These are phyloP conservation scores for Pelargonium australe DNA, from an alignment of 441 rosid genomes.

Conservation along the genomic window DNA sequence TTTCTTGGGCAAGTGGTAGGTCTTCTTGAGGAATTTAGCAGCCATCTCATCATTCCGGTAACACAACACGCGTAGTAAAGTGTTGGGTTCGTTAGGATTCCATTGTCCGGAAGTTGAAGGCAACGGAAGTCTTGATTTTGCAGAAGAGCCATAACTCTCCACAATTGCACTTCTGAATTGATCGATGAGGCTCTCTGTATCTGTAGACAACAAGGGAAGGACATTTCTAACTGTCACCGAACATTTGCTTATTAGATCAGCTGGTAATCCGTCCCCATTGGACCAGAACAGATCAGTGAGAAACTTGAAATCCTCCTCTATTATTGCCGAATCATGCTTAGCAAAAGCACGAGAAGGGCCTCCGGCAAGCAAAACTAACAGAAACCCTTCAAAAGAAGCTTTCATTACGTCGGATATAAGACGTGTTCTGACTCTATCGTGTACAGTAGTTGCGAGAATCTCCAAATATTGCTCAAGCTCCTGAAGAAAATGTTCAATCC, in stretches of 20 bases:
- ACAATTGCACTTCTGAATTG: constrained; percentile 35
- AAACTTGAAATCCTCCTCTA: constrained; percentile 57
- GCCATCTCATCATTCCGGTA: constrained; percentile 51
- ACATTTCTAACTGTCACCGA: constrained; percentile 40
- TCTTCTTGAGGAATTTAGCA: constrained; percentile 59
- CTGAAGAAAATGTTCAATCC: constrained; percentile 70
- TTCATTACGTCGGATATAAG: constrained; percentile 60
- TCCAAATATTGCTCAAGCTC: constrained; percentile 57
- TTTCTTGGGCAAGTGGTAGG: constrained; percentile 72
- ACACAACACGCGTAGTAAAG: constrained; percentile 56
- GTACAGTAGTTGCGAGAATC: constrained; percentile 49
- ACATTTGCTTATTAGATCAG: constrained; percentile 53
- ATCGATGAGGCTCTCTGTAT: constrained; percentile 46
- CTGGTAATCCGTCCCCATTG: constrained; percentile 65
- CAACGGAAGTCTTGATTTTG: constrained; percentile 51
- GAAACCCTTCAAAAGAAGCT: constrained; percentile 65
- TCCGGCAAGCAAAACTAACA: constrained; percentile 63
- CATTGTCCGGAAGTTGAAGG: constrained; percentile 68
- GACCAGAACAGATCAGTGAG: constrained; percentile 72
- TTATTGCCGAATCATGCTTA: constrained; percentile 36
- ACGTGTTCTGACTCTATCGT: constrained; percentile 55
- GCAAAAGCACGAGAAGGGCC: constrained; percentile 59
- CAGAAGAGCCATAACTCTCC: constrained; percentile 46
- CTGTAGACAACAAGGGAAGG: constrained; percentile 43
- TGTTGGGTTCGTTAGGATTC: constrained; percentile 64